phyloP scores from a whole-genome alignment of 1,139 yeast genomes.

The Yamadazyma songkhlaensis region DNA sequence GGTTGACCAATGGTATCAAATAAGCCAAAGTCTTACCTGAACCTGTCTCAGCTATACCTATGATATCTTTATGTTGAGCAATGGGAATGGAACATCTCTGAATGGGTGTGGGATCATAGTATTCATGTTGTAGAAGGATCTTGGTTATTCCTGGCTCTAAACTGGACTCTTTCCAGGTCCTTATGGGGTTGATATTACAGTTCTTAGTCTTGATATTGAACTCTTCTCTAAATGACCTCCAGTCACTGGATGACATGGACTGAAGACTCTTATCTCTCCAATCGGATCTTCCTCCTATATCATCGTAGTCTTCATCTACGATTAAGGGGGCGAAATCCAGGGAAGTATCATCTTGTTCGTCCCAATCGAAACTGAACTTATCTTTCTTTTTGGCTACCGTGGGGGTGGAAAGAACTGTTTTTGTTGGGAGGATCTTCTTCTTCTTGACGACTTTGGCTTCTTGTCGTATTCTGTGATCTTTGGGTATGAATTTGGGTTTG shows the following conservation, averaged over 20 bases:
- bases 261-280: constrained; percentile 69
- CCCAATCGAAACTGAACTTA: constrained; percentile 74
- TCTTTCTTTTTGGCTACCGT: too few relatives aligned
- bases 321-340: constrained; percentile 43
- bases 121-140: constrained; percentile 39
- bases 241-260: constrained; percentile 78
- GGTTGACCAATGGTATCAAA: constrained; percentile 67
- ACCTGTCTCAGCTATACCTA: constrained; percentile 96
- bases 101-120: constrained; percentile 75
- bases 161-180: constrained; percentile 68
- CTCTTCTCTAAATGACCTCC: constrained; percentile 87
- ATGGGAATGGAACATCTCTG: constrained; percentile 87
- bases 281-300: constrained; percentile 13
- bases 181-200: constrained; percentile 50
- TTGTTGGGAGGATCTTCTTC: neutral
- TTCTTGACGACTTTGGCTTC: constrained; percentile 1
- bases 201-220: constrained; percentile 65
- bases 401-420: too few relatives aligned
- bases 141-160: constrained; percentile 46
- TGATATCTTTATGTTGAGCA: constrained; percentile 61
- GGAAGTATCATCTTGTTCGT: constrained; percentile 62
- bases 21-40: constrained; percentile 92
- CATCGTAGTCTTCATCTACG: constrained; percentile 13
- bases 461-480: constrained; percentile 6
- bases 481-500: constrained; percentile 13